Evolutionary conservation across 257 asterid genomes (phyloP), one percentile per base, ranked within the genome.

Genomic region (Paulownia fortunei): DNA sequence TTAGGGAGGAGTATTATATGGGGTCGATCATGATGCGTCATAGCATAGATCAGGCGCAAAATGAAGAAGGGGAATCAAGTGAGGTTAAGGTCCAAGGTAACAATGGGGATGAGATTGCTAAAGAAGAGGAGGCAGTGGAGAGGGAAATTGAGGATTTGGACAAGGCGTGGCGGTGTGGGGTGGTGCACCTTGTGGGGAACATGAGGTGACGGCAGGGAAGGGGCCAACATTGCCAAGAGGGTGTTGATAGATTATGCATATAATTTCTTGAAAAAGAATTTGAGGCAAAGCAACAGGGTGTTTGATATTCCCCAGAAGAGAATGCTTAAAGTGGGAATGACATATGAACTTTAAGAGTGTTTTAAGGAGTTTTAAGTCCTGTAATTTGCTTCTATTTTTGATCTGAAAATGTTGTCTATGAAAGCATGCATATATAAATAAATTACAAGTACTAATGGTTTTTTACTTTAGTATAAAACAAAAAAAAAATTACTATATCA

Each of bases 291-390:
- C 54, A 78, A 85, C 34, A 69, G 76, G 73, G 80, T 90, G 27
- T 86, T 87, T 77, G 87, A 86, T 61, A 88, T 91, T 44, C 93
- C 97, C 24, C 91, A 85, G 2, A 81, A 83, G 81, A 73, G 84
- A 39, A 89, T 88, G 97, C 88, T 89, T 66, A 89, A 89, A 71
- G 97, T 89, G 2, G 94, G 97, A 39, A 88, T 89, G 97, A 86
- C 79, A 0, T 88, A 85, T 69, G 86, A 89, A 19, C 88, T 84
- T 55, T 81, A 80, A 51, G 23, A 15, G 24, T 9, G 1, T 32
- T 32, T n/a, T n/a, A n/a, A 4, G 3, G 0, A 7, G 1, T 58
- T 42, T 27, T 19, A 16, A 1, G 30, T 74, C 16, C 5, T 47
- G 21, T n/a, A 27, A 36, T 27, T 15, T 47, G 10, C 7, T 69